A percentile compares a stretch with the other conserved stretches of the same genome.
These are phyloP conservation scores for Otatea glauca DNA, from an alignment of 176 grass and related monocot genomes.

Conservation along the genomic window DNA sequence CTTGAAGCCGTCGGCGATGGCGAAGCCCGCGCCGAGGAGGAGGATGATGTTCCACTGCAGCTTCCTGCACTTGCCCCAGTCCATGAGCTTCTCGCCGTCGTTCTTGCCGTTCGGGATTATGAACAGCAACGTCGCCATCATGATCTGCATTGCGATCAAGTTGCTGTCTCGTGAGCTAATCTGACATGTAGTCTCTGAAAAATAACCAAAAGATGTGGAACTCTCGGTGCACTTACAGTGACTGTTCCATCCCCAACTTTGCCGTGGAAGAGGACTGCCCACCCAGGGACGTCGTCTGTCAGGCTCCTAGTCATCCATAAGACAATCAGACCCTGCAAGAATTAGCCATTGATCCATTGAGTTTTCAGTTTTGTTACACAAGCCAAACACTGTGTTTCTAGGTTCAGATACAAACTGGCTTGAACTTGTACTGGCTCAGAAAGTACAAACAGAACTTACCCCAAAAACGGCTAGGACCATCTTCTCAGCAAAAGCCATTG, in stretches of 20 bases:
- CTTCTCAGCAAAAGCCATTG: constrained; percentile 93
- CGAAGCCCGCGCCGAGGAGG: constrained; percentile 87
- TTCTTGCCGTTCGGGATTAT: constrained; percentile 80
- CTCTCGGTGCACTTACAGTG: constrained; percentile 62
- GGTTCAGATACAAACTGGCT: background rate
- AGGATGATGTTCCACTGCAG: constrained; percentile 84
- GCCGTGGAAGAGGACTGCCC: constrained; percentile 76
- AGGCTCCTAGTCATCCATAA: constrained; percentile 90
- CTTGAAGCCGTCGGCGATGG: constrained; percentile 80
- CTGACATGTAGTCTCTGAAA: too few relatives aligned
- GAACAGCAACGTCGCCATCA: constrained; percentile 90
- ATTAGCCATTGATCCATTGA: background rate
- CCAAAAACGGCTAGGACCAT: constrained; percentile 87
- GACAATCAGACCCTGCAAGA: constrained; percentile 62
- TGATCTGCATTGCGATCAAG: constrained; percentile 50
- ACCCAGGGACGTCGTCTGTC: constrained; percentile 74
- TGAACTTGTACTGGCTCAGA: background rate
- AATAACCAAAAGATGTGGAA: background rate
- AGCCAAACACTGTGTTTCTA: background rate
- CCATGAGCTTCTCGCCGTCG: constrained; percentile 83
- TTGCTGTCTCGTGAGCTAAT: background rate
- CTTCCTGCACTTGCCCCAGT: constrained; percentile 97
- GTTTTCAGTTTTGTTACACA: background rate
- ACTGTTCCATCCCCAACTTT: constrained; percentile 83
- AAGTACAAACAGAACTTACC: constrained; percentile 47